Evolutionary conservation across 805 yeast species (phyloP), one percentile per base, ranked within the genome.

Genomic region (Saccharomyces paradoxus): DNA sequence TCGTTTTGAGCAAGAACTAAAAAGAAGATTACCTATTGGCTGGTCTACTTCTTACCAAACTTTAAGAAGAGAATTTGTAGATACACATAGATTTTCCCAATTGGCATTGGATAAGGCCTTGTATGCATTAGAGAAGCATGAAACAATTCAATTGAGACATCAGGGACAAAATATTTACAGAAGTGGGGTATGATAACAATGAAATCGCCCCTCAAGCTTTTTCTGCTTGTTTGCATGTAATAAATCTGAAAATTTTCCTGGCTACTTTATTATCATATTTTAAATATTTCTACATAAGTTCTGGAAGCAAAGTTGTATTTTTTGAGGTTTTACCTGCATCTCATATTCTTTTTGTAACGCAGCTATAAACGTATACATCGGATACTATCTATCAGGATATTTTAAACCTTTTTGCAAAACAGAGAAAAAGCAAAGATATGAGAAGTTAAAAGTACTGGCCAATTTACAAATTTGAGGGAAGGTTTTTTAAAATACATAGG

Each of bases 21-120:
- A 89, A 70, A 83, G 94, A 71, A 82, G 98, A 70, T 77, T 94
- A 60, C 97, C 98, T 14, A 85, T 94, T 58, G 99, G 99, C 22
- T 94, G 96, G 91, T 87, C 96, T 41, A 90, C 98, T 0, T 84
- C 92, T 17, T 88, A 89, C 69, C 82, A 81, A 60, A 89, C 96
- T 3, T 77, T 94, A 55, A 80, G 88, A 63, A 81, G 86, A 56
- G 97, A 92, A 72, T 87, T 91, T 68, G 88, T 87, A 21, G 84
- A 79, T 31, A 78, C 81, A 44, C 81, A 82, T 51, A 77, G 78
- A 54, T 84, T 80, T 61, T 76, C 84, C 30, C 81, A 82, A 51
- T 80, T 81, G 52, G 92, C 96, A 0, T 74, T 92, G 59, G 96
- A 90, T 61, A 84, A 82, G 66, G 96, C 97, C 0, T 71, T 92